A percentile compares a stretch with the other conserved stretches of the same genome.
These are phyloP conservation scores for Fragaria ananassa DNA, from an alignment of 306 rosid genomes.

Conservation along the genomic window DNA sequence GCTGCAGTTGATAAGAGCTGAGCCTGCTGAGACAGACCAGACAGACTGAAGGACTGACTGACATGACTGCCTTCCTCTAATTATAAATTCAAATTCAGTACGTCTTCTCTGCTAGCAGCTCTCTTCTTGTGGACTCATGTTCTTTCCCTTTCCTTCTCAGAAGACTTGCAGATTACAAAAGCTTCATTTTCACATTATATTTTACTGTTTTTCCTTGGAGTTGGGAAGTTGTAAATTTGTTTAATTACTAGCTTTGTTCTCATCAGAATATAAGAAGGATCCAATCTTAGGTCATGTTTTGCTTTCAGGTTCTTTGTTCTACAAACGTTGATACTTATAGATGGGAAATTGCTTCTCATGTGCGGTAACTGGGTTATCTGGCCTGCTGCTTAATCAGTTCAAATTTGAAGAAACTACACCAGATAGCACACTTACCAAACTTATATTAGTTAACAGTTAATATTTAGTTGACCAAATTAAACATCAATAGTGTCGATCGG, in stretches of 20 bases:
- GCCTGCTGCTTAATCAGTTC: no score
- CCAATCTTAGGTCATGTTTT: not conserved
- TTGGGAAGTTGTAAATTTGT: not conserved
- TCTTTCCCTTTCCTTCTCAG: conserved; percentile 54
- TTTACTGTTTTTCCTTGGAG: not conserved
- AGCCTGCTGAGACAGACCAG: conserved; percentile 2
- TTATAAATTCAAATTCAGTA: not conserved
- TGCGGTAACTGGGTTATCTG: no score
- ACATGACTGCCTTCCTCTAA: not conserved
- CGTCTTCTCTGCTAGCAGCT: not conserved
- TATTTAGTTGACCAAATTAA: no score
- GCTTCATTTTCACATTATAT: not conserved
- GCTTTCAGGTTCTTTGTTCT: not conserved
- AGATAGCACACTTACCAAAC: no score
- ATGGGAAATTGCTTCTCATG: not conserved
- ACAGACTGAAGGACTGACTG: conserved; percentile 22
- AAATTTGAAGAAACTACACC: no score
- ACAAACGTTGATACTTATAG: not conserved
- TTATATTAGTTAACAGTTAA: no score
- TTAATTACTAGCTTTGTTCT: not conserved
- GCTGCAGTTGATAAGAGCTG: conserved; percentile 23
- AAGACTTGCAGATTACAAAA: conserved; percentile 40
- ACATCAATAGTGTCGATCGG: no score
- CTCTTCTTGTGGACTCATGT: conserved; percentile 2
- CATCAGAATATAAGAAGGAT: not conserved